Conservation (phyloP, 192 early-diverging fungal genomes). For the Fimicolochytrium jonesii region DNA sequence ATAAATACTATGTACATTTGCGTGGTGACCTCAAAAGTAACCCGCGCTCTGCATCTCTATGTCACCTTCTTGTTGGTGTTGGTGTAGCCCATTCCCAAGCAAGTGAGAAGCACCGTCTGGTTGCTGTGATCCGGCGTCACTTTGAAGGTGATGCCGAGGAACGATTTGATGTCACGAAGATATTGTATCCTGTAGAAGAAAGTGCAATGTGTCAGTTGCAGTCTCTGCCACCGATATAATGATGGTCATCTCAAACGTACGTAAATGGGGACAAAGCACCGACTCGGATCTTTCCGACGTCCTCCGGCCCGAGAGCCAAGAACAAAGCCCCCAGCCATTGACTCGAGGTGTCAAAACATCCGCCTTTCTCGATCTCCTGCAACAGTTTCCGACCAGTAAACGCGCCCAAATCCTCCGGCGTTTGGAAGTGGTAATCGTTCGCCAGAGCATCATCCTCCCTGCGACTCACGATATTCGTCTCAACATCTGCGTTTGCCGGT, state of each 20-base stretch:
- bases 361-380: constrained; percentile 78
- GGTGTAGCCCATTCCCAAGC: constrained; percentile 82
- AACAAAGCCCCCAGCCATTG: constrained; percentile 86
- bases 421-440: constrained; percentile 55
- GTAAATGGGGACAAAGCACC: constrained; percentile 82
- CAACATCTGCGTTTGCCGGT: neutral
- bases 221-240: neutral
- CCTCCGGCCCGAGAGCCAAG: constrained; percentile 86
- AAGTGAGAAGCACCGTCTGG: constrained; percentile 73
- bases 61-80: constrained; percentile 77
- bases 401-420: constrained; percentile 87
- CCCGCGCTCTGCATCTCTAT: no score
- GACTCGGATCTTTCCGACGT: constrained; percentile 86
- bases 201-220: neutral
- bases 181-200: constrained; percentile 71
- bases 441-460: constrained; percentile 22
- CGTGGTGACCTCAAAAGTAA: no score
- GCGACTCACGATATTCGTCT: no score
- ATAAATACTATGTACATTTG: no score
- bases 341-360: constrained; percentile 82
- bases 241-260: constrained; percentile 38
- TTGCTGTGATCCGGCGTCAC: constrained; percentile 73
- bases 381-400: constrained; percentile 74
- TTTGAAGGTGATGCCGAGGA: constrained; percentile 92
- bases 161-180: constrained; percentile 81